A percentile compares a stretch with the other conserved stretches of the same genome.
phyloP scores from a whole-genome alignment of 192 early-diverging fungal genomes.

The Entomortierella lignicola region DNA sequence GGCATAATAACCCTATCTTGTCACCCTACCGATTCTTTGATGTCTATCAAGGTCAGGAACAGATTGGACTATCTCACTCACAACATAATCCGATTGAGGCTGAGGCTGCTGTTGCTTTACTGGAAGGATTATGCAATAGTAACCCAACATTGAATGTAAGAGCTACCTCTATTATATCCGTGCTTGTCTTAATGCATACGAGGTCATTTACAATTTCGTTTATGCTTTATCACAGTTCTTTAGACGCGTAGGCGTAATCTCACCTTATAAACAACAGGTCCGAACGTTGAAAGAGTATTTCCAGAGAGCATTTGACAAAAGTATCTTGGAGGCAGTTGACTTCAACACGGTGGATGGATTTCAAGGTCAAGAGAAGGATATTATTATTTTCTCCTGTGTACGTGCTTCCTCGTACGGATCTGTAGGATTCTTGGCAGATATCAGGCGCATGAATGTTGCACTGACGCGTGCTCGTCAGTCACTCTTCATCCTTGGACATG shows the following conservation, averaged over 20 bases:
- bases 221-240: conserved; percentile 60
- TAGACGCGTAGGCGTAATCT: conserved; percentile 85
- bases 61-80: conserved; percentile 71
- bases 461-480: conserved; percentile 89
- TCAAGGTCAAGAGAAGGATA: conserved; percentile 97
- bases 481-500: conserved; percentile 84
- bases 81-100: conserved; percentile 87
- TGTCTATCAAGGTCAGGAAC: conserved; percentile 73
- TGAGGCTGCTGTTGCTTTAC: conserved; percentile 74
- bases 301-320: conserved; percentile 66
- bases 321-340: conserved; percentile 79
- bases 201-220: conserved; percentile 7
- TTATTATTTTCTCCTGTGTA: conserved; percentile 96
- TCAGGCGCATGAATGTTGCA: conserved; percentile 92
- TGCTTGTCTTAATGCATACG: too few species aligned
- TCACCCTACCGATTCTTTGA: conserved; percentile 87
- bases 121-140: conserved; percentile 70
- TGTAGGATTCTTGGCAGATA: conserved; percentile 88
- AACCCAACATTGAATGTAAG: conserved; percentile 67
- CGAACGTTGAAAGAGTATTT: conserved; percentile 77
- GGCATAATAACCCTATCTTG: conserved; percentile 75
- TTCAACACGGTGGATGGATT: conserved; percentile 98
- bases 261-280: conserved; percentile 92
- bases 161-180: too few species aligned
- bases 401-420: conserved; percentile 68